A percentile compares a stretch with the other conserved stretches of the same genome.
These are phyloP conservation scores for Heterococcus sp. DNA, from an alignment of 108 stramenopile genomes.

Conservation along the genomic window DNA sequence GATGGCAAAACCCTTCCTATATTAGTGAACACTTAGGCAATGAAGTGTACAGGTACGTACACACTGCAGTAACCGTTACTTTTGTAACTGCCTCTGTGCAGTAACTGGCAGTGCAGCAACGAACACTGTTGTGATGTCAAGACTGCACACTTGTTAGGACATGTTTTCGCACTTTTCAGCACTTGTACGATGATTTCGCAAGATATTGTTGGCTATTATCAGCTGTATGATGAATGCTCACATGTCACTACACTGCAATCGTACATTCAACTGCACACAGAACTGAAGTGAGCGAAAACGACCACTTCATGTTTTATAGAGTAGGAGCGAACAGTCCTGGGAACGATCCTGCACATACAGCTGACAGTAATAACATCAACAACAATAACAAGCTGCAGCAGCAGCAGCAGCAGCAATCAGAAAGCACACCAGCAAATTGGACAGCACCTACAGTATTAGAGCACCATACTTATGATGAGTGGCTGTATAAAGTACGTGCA, in stretches of 20 bases:
- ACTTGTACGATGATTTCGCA: too few species aligned
- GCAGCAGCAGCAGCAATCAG: slow-evolving; percentile 21
- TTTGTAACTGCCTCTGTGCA: neutral
- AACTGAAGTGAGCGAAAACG: slow-evolving; percentile 72
- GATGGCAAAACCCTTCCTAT: slow-evolving; percentile 81
- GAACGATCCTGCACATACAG: too few species aligned
- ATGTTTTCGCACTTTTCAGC: too few species aligned
- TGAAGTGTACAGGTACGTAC: neutral
- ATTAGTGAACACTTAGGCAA: slow-evolving; percentile 65
- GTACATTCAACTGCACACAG: too few species aligned
- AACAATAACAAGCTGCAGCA: slow-evolving; percentile 18
- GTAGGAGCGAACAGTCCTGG: too few species aligned
- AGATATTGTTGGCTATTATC: too few species aligned
- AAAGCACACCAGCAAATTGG: slow-evolving; percentile 55
- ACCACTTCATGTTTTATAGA: slow-evolving; percentile 92
- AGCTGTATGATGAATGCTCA: too few species aligned
- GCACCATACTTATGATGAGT: slow-evolving; percentile 74
- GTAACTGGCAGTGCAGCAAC: too few species aligned
- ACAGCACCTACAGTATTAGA: slow-evolving; percentile 70
- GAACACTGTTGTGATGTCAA: too few species aligned
- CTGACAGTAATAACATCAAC: slow-evolving; percentile 14
- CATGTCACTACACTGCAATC: too few species aligned
- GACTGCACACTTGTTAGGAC: too few species aligned
- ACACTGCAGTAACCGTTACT: neutral
- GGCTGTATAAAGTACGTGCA: slow-evolving; percentile 68